Base-by-base conservation (phyloP, 2,329 filamentous ascomycete genomes). In the Cercospora nicotianae region DNA sequence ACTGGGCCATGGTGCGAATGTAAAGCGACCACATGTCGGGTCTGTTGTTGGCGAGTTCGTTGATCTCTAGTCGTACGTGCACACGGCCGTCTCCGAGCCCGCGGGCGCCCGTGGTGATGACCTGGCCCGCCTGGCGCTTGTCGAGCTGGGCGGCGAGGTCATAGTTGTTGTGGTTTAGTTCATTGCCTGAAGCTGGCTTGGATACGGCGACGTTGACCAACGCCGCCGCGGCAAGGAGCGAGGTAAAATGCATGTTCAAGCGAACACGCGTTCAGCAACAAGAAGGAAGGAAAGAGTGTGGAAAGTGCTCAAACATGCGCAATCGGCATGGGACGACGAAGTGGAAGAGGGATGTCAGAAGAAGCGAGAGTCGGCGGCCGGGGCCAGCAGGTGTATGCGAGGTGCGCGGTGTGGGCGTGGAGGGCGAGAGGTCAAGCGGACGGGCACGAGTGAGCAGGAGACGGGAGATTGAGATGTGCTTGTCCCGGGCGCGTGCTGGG, bases 11-110 rank as follows among this genome's bases (percentile, higher is more conserved):
- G 20, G 71, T 66, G 61, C 64, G 70, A 42, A 73, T 67, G 67
- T 70, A 69, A 20, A 73, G 70, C 36, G 64, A 70, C 68, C 68
- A 73, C 61, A 70, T 65, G 28, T 68, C 64, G 28, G 71, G 66
- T n/a, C 64, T 55, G 64, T 66, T 66, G 0, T 39, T 12, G 48
- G 62, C 60, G 64, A 73, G 64, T 51, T 72, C 68, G 42, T 65
- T 68, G 64, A 73, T 67, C 60, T 73, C 71, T 31, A 70, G 61
- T 23, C 71, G 70, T 26, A 66, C 16, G 51, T 73, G 66, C 16
- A 70, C 58, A 16, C 64, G 26, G 64, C 60, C 61, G 51, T 71
- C 70, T 60, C 70, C 70, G 18, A 67, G 61, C 60, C 68, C 67
- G 45, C 61, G 65, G n/a, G 71, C 67, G 58, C 71, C 71, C 3